Evolutionary conservation across 306 rosid species (phyloP).

Genomic region (Abrus precatorius): DNA sequence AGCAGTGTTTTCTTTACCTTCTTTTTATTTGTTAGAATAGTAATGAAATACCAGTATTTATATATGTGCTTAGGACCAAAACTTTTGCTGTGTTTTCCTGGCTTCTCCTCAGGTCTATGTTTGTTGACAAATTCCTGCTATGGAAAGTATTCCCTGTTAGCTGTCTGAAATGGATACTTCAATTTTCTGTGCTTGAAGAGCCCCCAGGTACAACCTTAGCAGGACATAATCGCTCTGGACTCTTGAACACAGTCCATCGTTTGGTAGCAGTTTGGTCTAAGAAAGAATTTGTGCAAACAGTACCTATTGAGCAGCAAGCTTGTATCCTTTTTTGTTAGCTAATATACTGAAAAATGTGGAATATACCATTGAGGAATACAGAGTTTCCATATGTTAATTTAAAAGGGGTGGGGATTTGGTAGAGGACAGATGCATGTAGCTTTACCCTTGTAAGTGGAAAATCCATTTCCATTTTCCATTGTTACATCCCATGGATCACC

Average conservation of each 20-base stretch:
- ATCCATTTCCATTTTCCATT: background rate
- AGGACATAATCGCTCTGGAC: constrained; percentile 52
- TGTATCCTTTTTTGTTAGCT: constrained; percentile 77
- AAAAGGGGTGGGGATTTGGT: constrained; percentile 24
- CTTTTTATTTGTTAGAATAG: background rate
- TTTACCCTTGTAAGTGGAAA: constrained; percentile 30
- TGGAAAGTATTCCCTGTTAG: constrained; percentile 93
- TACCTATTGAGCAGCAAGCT: constrained; percentile 85
- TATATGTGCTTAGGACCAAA: constrained; percentile 27
- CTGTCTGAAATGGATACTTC: constrained; percentile 95
- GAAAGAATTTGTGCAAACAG: constrained; percentile 89
- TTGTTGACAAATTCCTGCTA: constrained; percentile 83
- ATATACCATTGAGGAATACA: background rate
- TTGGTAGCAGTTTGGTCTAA: constrained; percentile 81
- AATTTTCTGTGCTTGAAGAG: constrained; percentile 75
- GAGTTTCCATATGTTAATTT: constrained; percentile 33
- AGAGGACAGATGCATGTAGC: constrained; percentile 20
- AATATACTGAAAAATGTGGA: constrained; percentile 23
- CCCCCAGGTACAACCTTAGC: constrained; percentile 67
- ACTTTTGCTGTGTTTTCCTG: constrained; percentile 30
- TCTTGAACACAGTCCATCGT: constrained; percentile 66
- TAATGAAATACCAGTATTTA: constrained; percentile 30
- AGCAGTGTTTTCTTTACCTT: background rate
- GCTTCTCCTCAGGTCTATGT: constrained; percentile 73
- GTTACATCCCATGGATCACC: constrained; percentile 13